Percentiles rank a stretch among this genome's conserved stretches.
These are phyloP conservation scores for Inga leiocalycina DNA, from an alignment of 306 rosid genomes.

Conservation along the genomic window DNA sequence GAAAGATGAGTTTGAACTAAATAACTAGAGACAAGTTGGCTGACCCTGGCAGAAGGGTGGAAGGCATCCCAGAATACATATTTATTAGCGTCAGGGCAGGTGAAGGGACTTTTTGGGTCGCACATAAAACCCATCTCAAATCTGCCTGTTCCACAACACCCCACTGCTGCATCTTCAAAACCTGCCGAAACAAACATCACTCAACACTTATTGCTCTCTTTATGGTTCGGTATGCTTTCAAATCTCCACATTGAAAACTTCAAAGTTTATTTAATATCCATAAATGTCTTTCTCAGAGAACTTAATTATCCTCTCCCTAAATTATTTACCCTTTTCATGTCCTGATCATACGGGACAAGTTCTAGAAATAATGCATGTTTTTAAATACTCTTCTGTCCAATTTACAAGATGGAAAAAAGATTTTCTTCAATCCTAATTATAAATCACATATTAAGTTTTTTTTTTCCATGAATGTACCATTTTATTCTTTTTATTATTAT, in stretches of 20 bases:
- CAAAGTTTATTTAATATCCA: not conserved
- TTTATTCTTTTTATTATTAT: too few species aligned
- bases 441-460: too few species aligned
- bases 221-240: not conserved
- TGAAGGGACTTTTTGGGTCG: conserved; percentile 37
- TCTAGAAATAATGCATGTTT: too few species aligned
- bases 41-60: conserved; percentile 42
- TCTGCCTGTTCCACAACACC: conserved; percentile 50
- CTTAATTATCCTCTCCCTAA: not conserved
- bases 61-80: conserved; percentile 56
- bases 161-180: conserved; percentile 4
- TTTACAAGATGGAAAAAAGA: too few species aligned
- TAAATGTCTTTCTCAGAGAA: not conserved
- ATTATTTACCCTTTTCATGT: not conserved
- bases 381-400: too few species aligned
- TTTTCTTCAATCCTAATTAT: too few species aligned
- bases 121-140: conserved; percentile 50
- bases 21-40: conserved; percentile 28
- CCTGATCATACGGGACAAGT: not conserved
- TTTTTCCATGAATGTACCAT: too few species aligned
- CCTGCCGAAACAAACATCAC: conserved; percentile 19
- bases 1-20: conserved; percentile 30
- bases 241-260: not conserved
- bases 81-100: conserved; percentile 52
- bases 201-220: not conserved